Conservation (phyloP, 192 early-diverging fungal species). For the Diversispora eburnea region DNA sequence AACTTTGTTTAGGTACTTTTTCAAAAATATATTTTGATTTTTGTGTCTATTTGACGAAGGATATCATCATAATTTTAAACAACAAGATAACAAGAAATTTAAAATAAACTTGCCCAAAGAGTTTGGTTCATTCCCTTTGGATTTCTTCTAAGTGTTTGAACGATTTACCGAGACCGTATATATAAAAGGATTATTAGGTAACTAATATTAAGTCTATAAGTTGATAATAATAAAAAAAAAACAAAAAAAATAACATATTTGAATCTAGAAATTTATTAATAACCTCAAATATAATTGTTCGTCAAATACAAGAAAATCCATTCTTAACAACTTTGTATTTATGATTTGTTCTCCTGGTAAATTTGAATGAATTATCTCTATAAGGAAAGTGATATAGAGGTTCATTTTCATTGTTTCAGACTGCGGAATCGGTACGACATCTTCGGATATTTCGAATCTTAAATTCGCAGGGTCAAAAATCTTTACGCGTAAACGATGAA, state of each 20-base stretch:
- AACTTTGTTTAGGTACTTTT: too few species aligned
- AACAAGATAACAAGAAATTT: neutral
- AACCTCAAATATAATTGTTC: constrained; percentile 58
- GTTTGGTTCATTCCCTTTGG: constrained; percentile 10
- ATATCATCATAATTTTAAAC: too few species aligned
- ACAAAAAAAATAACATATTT: neutral
- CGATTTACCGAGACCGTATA: constrained; percentile 65
- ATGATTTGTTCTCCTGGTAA: constrained; percentile 42
- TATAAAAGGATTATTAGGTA: constrained; percentile 50
- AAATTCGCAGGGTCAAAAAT: neutral
- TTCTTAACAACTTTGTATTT: constrained; percentile 34
- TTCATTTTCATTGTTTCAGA: neutral
- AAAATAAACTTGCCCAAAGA: neutral
- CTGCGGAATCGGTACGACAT: neutral
- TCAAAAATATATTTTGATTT: too few species aligned
- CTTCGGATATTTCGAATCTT: constrained; percentile 10
- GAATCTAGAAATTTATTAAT: neutral
- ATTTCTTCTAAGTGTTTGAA: constrained; percentile 40
- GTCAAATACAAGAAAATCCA: constrained; percentile 48
- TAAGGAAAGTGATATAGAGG: constrained; percentile 1
- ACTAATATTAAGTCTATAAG: neutral
- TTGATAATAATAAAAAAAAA: neutral
- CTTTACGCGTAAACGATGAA: neutral
- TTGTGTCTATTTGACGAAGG: too few species aligned
- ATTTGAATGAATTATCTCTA: constrained; percentile 40